Conservation (phyloP, 441 rosid genomes). For the Croton setiger region DNA sequence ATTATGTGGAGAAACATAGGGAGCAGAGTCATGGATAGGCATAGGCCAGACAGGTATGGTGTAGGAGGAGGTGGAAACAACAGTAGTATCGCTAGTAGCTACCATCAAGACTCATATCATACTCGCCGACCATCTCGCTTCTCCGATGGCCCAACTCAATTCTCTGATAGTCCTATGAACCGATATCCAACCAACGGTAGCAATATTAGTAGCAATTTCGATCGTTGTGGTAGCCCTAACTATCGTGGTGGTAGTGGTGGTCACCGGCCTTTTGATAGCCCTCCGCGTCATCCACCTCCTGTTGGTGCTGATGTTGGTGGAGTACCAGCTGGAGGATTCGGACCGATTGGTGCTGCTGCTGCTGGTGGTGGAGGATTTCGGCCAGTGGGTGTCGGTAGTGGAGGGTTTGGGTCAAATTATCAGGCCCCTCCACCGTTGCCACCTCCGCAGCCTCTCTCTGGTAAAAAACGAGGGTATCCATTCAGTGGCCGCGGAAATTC, state of each 20-base stretch:
- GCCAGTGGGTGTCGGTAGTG: constrained; percentile 29
- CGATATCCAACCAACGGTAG: constrained; percentile 39
- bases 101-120: constrained; percentile 42
- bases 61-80: constrained; percentile 4
- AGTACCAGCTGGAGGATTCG: constrained; percentile 39
- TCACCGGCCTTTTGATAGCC: constrained; percentile 45
- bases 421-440: constrained; percentile 27
- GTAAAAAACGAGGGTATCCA: constrained; percentile 72
- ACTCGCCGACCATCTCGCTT: constrained; percentile 42
- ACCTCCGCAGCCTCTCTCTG: constrained; percentile 41
- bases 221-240: constrained; percentile 69
- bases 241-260: constrained; percentile 36
- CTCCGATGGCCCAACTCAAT: constrained; percentile 33
- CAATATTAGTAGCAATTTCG: constrained; percentile 30
- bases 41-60: constrained; percentile 64
- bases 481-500: constrained; percentile 53
- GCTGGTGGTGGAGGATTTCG: constrained; percentile 35
- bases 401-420: constrained; percentile 45
- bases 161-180: constrained; percentile 35
- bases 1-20: no score
- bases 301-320: constrained; percentile 33
- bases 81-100: constrained; percentile 20
- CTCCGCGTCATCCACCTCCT: constrained; percentile 41
- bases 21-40: constrained; percentile 54
- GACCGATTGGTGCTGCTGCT: constrained; percentile 19